Evolutionary conservation across 75 land plant species (phyloP).

Genomic region (Pinus tabuliformis): DNA sequence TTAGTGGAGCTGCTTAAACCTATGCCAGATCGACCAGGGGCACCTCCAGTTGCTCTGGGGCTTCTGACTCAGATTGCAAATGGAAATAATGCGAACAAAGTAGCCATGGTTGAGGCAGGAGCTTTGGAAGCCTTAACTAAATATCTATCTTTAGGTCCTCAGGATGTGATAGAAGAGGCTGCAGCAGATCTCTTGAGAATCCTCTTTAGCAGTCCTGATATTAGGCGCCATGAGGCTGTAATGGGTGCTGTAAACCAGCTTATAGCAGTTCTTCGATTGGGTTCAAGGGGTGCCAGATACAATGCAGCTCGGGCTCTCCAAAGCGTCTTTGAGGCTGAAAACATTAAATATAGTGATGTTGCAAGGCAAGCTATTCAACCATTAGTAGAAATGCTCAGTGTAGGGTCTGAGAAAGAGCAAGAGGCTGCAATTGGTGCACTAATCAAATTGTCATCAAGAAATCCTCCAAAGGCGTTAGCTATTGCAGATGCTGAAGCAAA

Average conservation of each 20-base stretch:
- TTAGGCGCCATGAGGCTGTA: slow-evolving; percentile 75
- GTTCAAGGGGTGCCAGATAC: slow-evolving; percentile 69
- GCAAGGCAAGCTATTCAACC: slow-evolving; percentile 85
- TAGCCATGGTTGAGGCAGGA: slow-evolving; percentile 91
- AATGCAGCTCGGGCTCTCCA: slow-evolving; percentile 79
- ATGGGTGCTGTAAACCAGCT: slow-evolving; percentile 75
- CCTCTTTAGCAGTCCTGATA: slow-evolving; percentile 67
- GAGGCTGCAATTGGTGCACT: slow-evolving; percentile 68
- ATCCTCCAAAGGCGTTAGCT: slow-evolving; percentile 42
- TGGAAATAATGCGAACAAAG: slow-evolving; percentile 73
- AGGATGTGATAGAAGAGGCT: slow-evolving; percentile 74
- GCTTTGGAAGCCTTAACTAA: slow-evolving; percentile 86
- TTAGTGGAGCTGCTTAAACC: slow-evolving; percentile 90
- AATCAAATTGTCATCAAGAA: slow-evolving; percentile 46
- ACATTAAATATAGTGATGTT: slow-evolving; percentile 57
- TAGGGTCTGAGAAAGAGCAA: slow-evolving; percentile 80
- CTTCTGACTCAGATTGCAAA: slow-evolving; percentile 76
- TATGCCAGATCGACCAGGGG: slow-evolving; percentile 92
- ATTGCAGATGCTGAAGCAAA: slow-evolving; percentile 57
- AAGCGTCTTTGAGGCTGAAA: slow-evolving; percentile 73
- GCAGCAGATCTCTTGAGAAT: slow-evolving; percentile 68
- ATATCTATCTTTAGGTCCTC: slow-evolving; percentile 88
- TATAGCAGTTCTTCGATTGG: slow-evolving; percentile 84
- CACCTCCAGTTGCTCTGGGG: slow-evolving; percentile 68
- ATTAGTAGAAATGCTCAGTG: slow-evolving; percentile 78